These are phyloP conservation scores for Aspergillus thermomutatus DNA, from an alignment of 2,329 filamentous ascomycete species.

Conservation along the genomic window DNA sequence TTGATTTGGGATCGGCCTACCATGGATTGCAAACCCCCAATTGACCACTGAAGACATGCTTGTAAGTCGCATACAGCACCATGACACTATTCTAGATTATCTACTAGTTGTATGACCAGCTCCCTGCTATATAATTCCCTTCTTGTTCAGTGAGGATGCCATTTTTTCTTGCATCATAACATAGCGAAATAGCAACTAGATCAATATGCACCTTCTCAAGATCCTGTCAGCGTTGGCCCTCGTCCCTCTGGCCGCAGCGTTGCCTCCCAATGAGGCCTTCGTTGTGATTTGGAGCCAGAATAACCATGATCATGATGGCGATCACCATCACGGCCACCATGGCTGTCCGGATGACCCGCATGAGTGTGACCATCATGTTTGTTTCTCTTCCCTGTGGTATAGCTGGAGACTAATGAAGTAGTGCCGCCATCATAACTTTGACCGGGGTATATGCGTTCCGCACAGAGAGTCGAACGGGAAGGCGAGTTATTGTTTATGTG, in stretches of 20 bases:
- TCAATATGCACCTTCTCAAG: not conserved
- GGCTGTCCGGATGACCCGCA: not conserved
- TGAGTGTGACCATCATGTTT: not conserved
- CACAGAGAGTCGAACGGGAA: not conserved
- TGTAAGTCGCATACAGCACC: too few relatives aligned
- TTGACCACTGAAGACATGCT: too few relatives aligned
- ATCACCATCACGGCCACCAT: not conserved
- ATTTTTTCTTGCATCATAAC: too few relatives aligned
- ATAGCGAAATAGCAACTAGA: too few relatives aligned
- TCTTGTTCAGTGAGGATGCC: too few relatives aligned
- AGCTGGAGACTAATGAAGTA: not conserved
- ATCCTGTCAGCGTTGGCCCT: not conserved
- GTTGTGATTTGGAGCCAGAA: not conserved
- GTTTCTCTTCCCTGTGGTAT: not conserved
- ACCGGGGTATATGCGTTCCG: not conserved
- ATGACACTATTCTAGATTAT: too few relatives aligned
- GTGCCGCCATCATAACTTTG: not conserved
- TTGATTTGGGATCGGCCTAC: too few relatives aligned
- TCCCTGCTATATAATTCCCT: too few relatives aligned
- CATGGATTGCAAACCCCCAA: too few relatives aligned
- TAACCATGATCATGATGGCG: not conserved
- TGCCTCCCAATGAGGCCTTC: not conserved
- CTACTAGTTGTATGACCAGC: too few relatives aligned
- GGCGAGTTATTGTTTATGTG: not conserved
- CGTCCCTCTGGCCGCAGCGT: not conserved